phyloP scores from a whole-genome alignment of 495 filamentous ascomycete genomes.

The Aspergillus coremiiformis region DNA sequence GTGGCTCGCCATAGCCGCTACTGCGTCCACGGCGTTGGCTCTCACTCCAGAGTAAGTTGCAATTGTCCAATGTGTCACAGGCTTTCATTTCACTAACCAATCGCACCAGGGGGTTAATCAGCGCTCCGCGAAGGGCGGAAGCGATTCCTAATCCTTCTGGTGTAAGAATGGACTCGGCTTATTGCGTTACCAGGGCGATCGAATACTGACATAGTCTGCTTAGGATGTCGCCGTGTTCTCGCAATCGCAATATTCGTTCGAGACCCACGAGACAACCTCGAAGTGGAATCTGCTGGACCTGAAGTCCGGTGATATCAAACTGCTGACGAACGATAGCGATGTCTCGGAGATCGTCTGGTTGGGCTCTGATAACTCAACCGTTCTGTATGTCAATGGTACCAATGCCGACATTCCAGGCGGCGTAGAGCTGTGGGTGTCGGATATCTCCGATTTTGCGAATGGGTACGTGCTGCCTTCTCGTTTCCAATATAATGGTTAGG shows the following conservation, averaged over 20 bases:
- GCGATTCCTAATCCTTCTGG: conserved; percentile 34
- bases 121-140: conserved; percentile 30
- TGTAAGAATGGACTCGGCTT: conserved; percentile 15
- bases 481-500: not conserved
- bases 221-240: conserved; percentile 30
- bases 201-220: not conserved
- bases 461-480: conserved; percentile 13
- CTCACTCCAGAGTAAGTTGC: conserved; percentile 18
- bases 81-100: not conserved
- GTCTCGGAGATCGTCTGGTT: conserved; percentile 41
- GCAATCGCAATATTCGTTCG: conserved; percentile 40
- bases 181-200: not conserved
- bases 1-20: conserved; percentile 15
- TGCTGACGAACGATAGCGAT: conserved; percentile 35
- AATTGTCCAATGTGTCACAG: not conserved
- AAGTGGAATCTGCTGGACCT: conserved; percentile 36
- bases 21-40: conserved; percentile 11
- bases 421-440: conserved; percentile 36
- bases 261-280: conserved; percentile 25
- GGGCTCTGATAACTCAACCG: conserved; percentile 30
- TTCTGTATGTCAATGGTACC: conserved; percentile 43
- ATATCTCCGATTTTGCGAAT: conserved; percentile 20
- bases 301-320: conserved; percentile 27
- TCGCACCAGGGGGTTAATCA: conserved; percentile 22
- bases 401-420: conserved; percentile 37